A percentile compares a stretch with the other conserved stretches of the same genome.
Evolutionary conservation across 305 asterid species (phyloP).

Genomic region (Rubia occidens): DNA sequence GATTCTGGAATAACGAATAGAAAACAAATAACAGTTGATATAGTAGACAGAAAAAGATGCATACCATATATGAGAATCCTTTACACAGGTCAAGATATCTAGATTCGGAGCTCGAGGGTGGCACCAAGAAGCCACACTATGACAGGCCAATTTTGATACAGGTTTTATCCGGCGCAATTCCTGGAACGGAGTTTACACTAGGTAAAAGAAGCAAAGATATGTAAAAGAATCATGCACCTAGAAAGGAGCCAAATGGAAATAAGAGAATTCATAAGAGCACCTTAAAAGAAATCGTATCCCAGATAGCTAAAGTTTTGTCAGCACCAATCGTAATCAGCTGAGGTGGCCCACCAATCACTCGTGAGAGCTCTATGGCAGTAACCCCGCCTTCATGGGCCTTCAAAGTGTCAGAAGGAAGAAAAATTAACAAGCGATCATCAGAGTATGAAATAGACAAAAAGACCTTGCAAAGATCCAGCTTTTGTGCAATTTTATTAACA

Average conservation of each 20-base stretch:
- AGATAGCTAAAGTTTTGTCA: constrained; percentile 79
- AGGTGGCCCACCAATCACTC: constrained; percentile 80
- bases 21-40: neutral
- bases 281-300: constrained; percentile 86
- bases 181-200: constrained; percentile 18
- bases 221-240: constrained; percentile 2
- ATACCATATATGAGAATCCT: constrained; percentile 97
- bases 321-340: constrained; percentile 84
- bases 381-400: constrained; percentile 98
- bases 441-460: constrained; percentile 1
- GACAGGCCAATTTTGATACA: constrained; percentile 91
- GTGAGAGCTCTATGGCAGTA: constrained; percentile 83
- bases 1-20: neutral
- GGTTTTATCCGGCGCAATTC: constrained; percentile 92
- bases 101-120: constrained; percentile 99
- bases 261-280: constrained; percentile 21
- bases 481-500: neutral
- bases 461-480: neutral
- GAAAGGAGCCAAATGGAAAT: constrained; percentile 3
- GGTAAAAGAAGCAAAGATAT: constrained; percentile 11
- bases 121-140: constrained; percentile 99
- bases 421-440: constrained; percentile 7
- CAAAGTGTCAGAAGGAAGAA: constrained; percentile 17
- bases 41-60: constrained; percentile 14
- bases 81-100: constrained; percentile 91